Percentiles rank a stretch among this genome's conserved stretches.
phyloP scores from a whole-genome alignment of 2,329 filamentous ascomycete genomes.

The Neonectria sp. region DNA sequence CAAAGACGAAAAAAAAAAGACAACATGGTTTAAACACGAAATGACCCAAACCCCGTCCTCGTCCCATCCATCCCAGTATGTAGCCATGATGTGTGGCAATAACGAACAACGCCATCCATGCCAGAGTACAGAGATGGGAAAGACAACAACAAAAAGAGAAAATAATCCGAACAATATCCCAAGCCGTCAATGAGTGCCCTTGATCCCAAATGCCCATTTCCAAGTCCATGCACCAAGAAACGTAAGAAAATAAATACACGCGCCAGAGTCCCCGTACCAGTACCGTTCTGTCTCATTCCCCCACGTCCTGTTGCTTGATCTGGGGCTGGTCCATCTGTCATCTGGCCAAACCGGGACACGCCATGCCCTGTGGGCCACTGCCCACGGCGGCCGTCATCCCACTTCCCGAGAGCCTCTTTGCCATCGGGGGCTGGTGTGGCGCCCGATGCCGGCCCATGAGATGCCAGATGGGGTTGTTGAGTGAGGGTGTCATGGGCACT shows the following conservation, averaged over 20 bases:
- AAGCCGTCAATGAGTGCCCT: slow-evolving; percentile 39
- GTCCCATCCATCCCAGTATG: slow-evolving; percentile 23
- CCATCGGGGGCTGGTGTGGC: slow-evolving; percentile 37
- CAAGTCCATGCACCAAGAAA: slow-evolving; percentile 37
- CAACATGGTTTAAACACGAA: slow-evolving; percentile 3
- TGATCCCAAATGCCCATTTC: slow-evolving; percentile 40
- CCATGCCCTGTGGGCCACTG: slow-evolving; percentile 21
- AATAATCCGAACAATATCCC: slow-evolving; percentile 9
- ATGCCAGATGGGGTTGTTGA: slow-evolving; percentile 23
- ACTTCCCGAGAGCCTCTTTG: slow-evolving; percentile 29
- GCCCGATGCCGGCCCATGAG: slow-evolving; percentile 34
- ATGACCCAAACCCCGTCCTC: slow-evolving; percentile 2
- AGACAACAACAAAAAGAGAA: slow-evolving; percentile 10
- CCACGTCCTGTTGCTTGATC: slow-evolving; percentile 17
- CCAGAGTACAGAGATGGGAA: slow-evolving; percentile 32
- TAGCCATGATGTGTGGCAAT: slow-evolving; percentile 26
- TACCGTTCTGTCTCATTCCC: slow-evolving; percentile 30
- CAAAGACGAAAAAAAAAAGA: slow-evolving; percentile 13
- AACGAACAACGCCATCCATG: slow-evolving; percentile 42
- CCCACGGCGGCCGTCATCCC: slow-evolving; percentile 31
- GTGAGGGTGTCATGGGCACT: slow-evolving; percentile 28
- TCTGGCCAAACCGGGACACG: slow-evolving; percentile 24
- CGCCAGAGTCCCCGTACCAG: slow-evolving; percentile 32
- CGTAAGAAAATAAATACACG: slow-evolving; percentile 28
- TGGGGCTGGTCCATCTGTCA: slow-evolving; percentile 1